Base-by-base conservation (phyloP, 768 basidiomycete genomes). In the Krasilnikovozyma curviuscula region DNA sequence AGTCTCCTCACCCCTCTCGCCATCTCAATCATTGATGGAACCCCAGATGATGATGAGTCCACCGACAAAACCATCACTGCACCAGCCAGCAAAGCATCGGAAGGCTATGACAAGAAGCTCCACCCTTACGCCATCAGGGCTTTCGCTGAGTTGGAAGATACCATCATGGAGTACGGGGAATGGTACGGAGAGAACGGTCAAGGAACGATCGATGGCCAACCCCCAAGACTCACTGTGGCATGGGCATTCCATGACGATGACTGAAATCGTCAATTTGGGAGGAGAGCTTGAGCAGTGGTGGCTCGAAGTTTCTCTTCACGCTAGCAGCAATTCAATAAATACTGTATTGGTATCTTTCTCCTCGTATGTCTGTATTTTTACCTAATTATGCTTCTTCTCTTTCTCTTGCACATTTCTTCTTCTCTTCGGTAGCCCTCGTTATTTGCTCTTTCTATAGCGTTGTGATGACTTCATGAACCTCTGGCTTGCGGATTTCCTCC, bases 1-100 rank as follows among this genome's bases (percentile, higher is more conserved):
- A 57, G 55, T 21, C 55, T 63, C 46, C 55, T 63, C n/a, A 61
- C 62, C 9, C 62, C 60, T 1, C 55, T 59, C 0, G 62, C 62
- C 1, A 50, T 58, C 3, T 56, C 57, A 45, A 39, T 63, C 12
- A 55, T 63, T 29, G 56, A 55, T 37, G 55, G 55, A 35, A 50
- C 48, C 4, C 49, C 56, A 1, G 43, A 52, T 0, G 53, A 53
- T 16, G 48, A 52, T 7, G 60, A 57, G 24, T 58, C 58, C 10
- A 57, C 58, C 3, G 55, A 48, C 2, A 28, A 54, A 41, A 59
- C 46, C 48, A 47, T 38, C 23, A 34, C 29, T 41, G 46, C 48
- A 42, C 14, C 16, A 19, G 32, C 41, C 7, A n/a, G n/a, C n/a
- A n/a, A n/a, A n/a, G n/a, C n/a, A n/a, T n/a, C 49, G 48, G 38